Evolutionary conservation across 805 yeast genomes (phyloP).

Genomic region (Lipomyces orientalis): DNA sequence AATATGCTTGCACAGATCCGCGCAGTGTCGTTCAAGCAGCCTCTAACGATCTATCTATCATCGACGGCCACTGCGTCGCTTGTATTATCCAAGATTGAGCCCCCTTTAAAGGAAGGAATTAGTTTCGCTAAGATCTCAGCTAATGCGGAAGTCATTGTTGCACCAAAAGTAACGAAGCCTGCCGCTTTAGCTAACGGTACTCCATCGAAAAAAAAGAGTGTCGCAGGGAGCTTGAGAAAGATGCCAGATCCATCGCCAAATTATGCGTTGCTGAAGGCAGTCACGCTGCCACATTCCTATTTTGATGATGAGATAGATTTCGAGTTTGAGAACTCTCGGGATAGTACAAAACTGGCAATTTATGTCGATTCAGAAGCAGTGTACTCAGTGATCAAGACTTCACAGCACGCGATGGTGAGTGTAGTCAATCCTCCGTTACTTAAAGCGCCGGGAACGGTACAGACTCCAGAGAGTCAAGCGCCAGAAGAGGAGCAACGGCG

Average conservation of each 20-base stretch:
- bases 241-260: background rate
- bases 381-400: slow-evolving; percentile 45
- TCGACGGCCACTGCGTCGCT: slow-evolving; percentile 65
- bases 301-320: slow-evolving; percentile 35
- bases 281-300: slow-evolving; percentile 61
- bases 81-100: slow-evolving; percentile 55
- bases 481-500: slow-evolving; percentile 16
- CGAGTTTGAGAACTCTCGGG: slow-evolving; percentile 10
- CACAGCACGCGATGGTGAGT: slow-evolving; percentile 45
- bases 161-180: slow-evolving; percentile 60
- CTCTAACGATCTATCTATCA: slow-evolving; percentile 71
- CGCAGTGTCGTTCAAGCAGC: slow-evolving; percentile 57
- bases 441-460: slow-evolving; percentile 6
- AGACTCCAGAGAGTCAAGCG: slow-evolving; percentile 9
- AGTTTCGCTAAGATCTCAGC: slow-evolving; percentile 61
- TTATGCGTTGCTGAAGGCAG: slow-evolving; percentile 55
- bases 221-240: slow-evolving; percentile 21
- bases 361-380: slow-evolving; percentile 54
- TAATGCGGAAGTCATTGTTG: slow-evolving; percentile 72
- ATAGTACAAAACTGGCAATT: slow-evolving; percentile 47
- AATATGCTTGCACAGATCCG: slow-evolving; percentile 79
- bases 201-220: slow-evolving; percentile 15
- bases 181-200: slow-evolving; percentile 10
- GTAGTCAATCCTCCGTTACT: slow-evolving; percentile 36
- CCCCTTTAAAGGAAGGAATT: slow-evolving; percentile 42